Evolutionary conservation across 805 yeast species (phyloP).

Genomic region (Metschnikowia proteae): DNA sequence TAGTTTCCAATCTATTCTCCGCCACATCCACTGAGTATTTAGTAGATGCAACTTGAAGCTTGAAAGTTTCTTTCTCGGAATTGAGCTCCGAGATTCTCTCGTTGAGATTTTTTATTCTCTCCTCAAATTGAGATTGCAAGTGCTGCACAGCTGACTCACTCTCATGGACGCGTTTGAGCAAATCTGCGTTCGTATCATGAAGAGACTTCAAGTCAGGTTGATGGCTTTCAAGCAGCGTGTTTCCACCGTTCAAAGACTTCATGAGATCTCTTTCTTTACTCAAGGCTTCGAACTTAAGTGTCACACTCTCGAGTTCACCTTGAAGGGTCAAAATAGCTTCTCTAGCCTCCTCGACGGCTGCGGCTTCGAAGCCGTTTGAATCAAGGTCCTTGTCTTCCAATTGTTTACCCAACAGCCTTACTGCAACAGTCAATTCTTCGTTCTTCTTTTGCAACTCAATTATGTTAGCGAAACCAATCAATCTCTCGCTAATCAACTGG

Average conservation of each 20-base stretch:
- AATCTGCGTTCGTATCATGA: constrained; percentile 26
- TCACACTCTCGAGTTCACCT: constrained; percentile 51
- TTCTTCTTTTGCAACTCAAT: constrained; percentile 71
- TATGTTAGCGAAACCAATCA: constrained; percentile 65
- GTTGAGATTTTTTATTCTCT: constrained; percentile 46
- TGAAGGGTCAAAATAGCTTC: constrained; percentile 63
- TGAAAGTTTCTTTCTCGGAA: constrained; percentile 37
- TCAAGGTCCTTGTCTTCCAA: constrained; percentile 61
- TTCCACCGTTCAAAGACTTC: constrained; percentile 23
- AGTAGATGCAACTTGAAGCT: constrained; percentile 50
- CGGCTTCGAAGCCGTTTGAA: constrained; percentile 39
- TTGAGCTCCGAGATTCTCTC: constrained; percentile 27
- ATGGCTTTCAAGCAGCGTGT: constrained; percentile 6
- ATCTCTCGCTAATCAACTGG: constrained; percentile 62
- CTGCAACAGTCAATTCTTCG: constrained; percentile 62
- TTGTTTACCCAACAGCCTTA: constrained; percentile 67
- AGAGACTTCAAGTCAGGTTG: constrained; percentile 23
- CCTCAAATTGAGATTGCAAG: constrained; percentile 36
- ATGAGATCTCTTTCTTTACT: constrained; percentile 69
- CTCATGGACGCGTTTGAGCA: constrained; percentile 33
- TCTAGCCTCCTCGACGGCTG: constrained; percentile 59
- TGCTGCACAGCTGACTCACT: constrained; percentile 34
- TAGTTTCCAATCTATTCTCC: constrained; percentile 48
- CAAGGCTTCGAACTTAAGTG: constrained; percentile 49
- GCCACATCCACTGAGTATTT: constrained; percentile 52